Percentiles rank a stretch among this genome's conserved stretches.
These are phyloP conservation scores for Crithidia bombi DNA, from an alignment of 208 protist genomes.

Conservation along the genomic window DNA sequence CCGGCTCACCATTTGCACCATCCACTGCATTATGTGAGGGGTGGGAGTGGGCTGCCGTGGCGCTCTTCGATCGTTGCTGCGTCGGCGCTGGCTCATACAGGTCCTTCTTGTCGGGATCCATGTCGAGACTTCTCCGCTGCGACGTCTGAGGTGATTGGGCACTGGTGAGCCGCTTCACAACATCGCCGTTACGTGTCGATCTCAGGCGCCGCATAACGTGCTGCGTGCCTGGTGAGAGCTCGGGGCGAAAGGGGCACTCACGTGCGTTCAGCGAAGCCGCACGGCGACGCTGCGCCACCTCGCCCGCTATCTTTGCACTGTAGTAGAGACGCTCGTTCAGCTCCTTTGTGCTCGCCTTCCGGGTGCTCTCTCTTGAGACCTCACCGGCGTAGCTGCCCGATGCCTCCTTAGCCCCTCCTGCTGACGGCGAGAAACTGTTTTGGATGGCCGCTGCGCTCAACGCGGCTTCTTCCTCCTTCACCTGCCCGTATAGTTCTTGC, in stretches of 20 bases:
- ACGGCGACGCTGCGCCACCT: conserved; percentile 43
- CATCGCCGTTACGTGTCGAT: conserved; percentile 51
- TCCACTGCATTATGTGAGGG: too few species aligned
- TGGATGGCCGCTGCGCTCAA: conserved; percentile 13
- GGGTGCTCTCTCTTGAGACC: not conserved
- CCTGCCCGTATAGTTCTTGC: conserved; percentile 70
- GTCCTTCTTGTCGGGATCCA: not conserved
- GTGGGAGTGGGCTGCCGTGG: not conserved
- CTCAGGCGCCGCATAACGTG: conserved; percentile 46
- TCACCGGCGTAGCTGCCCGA: not conserved
- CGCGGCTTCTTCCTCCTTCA: conserved; percentile 54
- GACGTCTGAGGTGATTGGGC: not conserved
- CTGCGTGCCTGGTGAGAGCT: conserved; percentile 66
- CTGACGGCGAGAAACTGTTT: not conserved
- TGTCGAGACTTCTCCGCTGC: not conserved
- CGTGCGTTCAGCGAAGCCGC: conserved; percentile 19
- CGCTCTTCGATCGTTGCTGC: not conserved
- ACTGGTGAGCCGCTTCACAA: conserved; percentile 67
- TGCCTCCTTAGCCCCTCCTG: not conserved
- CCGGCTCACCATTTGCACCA: not conserved
- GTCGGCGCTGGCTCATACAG: conserved; percentile 8
- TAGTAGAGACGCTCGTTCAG: conserved; percentile 71
- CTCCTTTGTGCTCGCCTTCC: conserved; percentile 18
- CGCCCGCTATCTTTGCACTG: conserved; percentile 25
- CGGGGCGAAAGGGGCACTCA: conserved; percentile 69